A percentile compares a stretch with the other conserved stretches of the same genome.
Conservation (phyloP, 2,329 filamentous ascomycete genomes). For the Xylariaceae sp. region DNA sequence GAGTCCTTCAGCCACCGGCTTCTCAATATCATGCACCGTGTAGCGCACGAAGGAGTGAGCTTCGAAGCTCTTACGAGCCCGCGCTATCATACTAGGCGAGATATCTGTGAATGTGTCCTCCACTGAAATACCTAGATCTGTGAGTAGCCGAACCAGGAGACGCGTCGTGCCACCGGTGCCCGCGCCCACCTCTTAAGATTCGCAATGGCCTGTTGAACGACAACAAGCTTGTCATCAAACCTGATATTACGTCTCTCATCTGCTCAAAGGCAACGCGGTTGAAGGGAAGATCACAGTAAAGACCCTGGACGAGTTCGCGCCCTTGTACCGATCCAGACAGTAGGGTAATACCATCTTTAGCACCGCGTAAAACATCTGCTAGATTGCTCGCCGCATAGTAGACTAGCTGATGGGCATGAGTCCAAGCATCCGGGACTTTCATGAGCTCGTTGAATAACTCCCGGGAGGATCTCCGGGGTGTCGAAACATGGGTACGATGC, state of each 20-base stretch:
- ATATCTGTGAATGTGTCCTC: conserved; percentile 43
- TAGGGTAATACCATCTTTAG: conserved; percentile 37
- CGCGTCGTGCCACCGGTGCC: conserved; percentile 29
- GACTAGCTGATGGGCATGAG: conserved; percentile 25
- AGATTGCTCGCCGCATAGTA: conserved; percentile 28
- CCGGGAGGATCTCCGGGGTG: background rate
- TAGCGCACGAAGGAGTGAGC: conserved; percentile 29
- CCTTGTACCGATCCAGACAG: conserved; percentile 38
- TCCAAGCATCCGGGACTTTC: conserved; percentile 25
- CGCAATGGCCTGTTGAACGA: background rate
- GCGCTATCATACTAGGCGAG: conserved; percentile 31
- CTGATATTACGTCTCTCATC: conserved; percentile 35
- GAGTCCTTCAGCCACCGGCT: conserved; percentile 22
- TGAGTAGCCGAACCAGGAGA: conserved; percentile 28
- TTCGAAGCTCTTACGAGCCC: conserved; percentile 27
- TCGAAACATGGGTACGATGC: background rate
- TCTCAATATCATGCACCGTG: conserved; percentile 30
- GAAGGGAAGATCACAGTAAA: conserved; percentile 37
- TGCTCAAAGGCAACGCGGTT: conserved; percentile 34
- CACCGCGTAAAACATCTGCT: conserved; percentile 30
- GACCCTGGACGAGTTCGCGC: conserved; percentile 33
- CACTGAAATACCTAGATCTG: conserved; percentile 25
- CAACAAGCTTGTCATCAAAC: background rate
- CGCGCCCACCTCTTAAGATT: conserved; percentile 13
- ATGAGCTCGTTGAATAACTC: conserved; percentile 30